Percentiles rank a stretch among this genome's conserved stretches.
phyloP scores from a whole-genome alignment of 2,329 filamentous ascomycete species.

The Lachnum nothofagi region DNA sequence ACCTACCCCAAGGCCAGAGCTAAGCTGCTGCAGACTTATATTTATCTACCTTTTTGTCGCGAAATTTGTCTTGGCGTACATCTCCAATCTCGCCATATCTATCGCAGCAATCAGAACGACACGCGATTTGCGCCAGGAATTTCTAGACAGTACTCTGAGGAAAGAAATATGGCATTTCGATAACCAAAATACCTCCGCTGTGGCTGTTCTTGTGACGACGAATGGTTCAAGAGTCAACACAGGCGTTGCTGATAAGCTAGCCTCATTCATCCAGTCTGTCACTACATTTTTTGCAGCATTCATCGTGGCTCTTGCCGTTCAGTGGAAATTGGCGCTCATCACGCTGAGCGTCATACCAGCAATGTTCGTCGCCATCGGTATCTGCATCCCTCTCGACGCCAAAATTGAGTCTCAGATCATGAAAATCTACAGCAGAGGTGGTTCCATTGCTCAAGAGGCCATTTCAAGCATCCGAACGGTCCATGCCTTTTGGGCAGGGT shows the following conservation, averaged over 20 bases:
- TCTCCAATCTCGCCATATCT: slow-evolving; percentile 35
- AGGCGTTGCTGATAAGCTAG: slow-evolving; percentile 42
- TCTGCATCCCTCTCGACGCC: slow-evolving; percentile 41
- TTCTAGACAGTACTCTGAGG: slow-evolving; percentile 32
- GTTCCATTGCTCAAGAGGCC: slow-evolving; percentile 45
- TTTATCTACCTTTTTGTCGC: slow-evolving; percentile 53
- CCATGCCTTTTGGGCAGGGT: slow-evolving; percentile 47
- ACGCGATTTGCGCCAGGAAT: slow-evolving; percentile 27
- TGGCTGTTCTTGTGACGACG: slow-evolving; percentile 29
- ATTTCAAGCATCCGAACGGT: slow-evolving; percentile 46
- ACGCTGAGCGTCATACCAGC: slow-evolving; percentile 43
- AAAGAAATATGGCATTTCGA: slow-evolving; percentile 56
- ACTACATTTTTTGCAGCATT: slow-evolving; percentile 37
- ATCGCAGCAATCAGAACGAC: slow-evolving; percentile 43
- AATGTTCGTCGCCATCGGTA: slow-evolving; percentile 41
- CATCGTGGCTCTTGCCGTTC: slow-evolving; percentile 34
- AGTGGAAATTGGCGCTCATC: slow-evolving; percentile 40
- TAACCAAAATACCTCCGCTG: slow-evolving; percentile 3
- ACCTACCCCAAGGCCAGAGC: too few species aligned
- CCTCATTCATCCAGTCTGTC: slow-evolving; percentile 37
- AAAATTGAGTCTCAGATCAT: slow-evolving; percentile 42
- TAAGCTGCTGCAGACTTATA: too few species aligned
- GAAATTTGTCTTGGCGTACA: slow-evolving; percentile 44
- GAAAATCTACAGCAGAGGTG: slow-evolving; percentile 39
- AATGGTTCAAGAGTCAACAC: slow-evolving; percentile 43